A percentile compares a stretch with the other conserved stretches of the same genome.
Conservation (phyloP, 306 rosid genomes). For the Herpetospermum pedunculosum region DNA sequence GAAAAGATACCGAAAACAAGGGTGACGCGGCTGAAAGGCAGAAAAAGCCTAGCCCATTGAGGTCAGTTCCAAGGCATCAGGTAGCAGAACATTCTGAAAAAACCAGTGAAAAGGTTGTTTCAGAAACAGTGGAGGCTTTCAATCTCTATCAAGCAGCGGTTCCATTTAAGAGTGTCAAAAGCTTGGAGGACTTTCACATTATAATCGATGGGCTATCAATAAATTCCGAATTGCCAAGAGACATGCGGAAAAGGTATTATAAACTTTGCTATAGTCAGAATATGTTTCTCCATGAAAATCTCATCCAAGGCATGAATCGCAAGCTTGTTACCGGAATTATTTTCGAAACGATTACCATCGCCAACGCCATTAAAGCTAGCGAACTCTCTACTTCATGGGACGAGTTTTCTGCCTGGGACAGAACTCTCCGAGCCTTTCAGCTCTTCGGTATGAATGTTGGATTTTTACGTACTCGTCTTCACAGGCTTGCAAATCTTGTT, state of each 20-base stretch:
- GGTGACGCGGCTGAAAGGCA: slow-evolving; percentile 32
- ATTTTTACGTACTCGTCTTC: slow-evolving; percentile 42
- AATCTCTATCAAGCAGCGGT: slow-evolving; percentile 13
- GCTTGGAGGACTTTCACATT: slow-evolving; percentile 41
- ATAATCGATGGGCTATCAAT: slow-evolving; percentile 39
- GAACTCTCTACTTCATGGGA: slow-evolving; percentile 27
- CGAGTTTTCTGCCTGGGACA: slow-evolving; percentile 62
- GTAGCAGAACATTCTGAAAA: slow-evolving; percentile 31
- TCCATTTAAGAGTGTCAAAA: slow-evolving; percentile 39
- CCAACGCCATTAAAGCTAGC: slow-evolving; percentile 45
- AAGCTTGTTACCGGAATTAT: slow-evolving; percentile 41
- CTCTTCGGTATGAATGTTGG: slow-evolving; percentile 66
- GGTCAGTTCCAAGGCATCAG: slow-evolving; percentile 13
- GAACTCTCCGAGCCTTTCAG: slow-evolving; percentile 50
- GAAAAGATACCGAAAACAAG: slow-evolving; percentile 21
- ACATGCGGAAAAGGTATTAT: slow-evolving; percentile 49
- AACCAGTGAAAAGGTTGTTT: slow-evolving; percentile 47
- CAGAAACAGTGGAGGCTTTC: slow-evolving; percentile 40
- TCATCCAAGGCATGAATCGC: slow-evolving; percentile 34
- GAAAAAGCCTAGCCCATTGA: slow-evolving; percentile 22
- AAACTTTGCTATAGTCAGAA: slow-evolving; percentile 59
- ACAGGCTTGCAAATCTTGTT: slow-evolving; percentile 44
- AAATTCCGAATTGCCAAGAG: slow-evolving; percentile 44
- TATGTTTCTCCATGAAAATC: slow-evolving; percentile 60
- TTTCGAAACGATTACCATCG: slow-evolving; percentile 37